These are phyloP conservation scores for Eutrema salsugineum DNA, from an alignment of 441 rosid species.

Conservation along the genomic window DNA sequence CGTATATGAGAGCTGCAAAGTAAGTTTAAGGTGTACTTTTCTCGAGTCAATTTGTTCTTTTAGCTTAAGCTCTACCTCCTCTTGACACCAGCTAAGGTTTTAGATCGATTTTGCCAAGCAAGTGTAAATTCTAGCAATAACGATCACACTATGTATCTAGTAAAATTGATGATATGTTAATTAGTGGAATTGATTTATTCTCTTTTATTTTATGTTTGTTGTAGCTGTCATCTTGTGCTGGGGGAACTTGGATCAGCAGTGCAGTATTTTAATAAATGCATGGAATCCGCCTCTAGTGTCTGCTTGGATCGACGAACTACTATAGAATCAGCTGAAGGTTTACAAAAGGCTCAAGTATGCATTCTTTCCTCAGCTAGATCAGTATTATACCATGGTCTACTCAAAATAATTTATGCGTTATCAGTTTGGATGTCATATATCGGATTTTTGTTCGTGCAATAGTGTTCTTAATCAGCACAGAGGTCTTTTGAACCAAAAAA, in stretches of 20 bases:
- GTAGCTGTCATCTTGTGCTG: conserved; percentile 66
- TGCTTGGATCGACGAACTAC: conserved; percentile 67
- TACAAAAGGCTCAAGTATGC: conserved; percentile 62
- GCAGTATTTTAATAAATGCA: conserved; percentile 45
- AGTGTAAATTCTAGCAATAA: not conserved
- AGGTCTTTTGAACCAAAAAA: too few relatives aligned
- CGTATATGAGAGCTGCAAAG: conserved; percentile 64
- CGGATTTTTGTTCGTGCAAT: not conserved
- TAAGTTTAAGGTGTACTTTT: conserved; percentile 29
- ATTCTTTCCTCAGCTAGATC: conserved; percentile 18
- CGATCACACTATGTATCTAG: not conserved
- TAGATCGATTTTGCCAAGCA: not conserved
- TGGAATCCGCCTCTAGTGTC: conserved; percentile 44
- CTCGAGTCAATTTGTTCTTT: not conserved
- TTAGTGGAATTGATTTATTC: conserved; percentile 1
- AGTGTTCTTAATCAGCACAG: not conserved
- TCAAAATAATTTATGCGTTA: not conserved
- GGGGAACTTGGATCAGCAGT: conserved; percentile 63
- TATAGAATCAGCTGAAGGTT: conserved; percentile 72
- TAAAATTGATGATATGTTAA: conserved; percentile 2
- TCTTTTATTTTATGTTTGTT: conserved; percentile 23
- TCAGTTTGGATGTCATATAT: not conserved
- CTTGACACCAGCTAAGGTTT: not conserved
- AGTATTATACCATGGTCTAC: not conserved
- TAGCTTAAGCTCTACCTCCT: not conserved